Base-by-base conservation (phyloP, 2,329 filamentous ascomycete species). In the Neofusicoccum sp. region DNA sequence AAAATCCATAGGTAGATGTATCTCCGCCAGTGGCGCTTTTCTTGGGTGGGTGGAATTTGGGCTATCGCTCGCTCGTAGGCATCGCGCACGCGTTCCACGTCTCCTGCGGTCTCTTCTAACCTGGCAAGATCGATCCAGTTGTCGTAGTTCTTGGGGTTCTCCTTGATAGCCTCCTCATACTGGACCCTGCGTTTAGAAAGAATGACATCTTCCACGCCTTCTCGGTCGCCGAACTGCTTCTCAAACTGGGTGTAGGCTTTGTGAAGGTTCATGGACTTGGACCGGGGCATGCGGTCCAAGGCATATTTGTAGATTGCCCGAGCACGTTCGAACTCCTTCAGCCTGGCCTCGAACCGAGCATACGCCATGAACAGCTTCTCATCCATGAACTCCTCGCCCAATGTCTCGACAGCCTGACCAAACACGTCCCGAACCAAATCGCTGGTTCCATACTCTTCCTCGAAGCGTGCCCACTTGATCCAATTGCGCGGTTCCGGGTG, bases 1-100 rank as follows among this genome's bases (percentile, higher is more conserved):
- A 98, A 97, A 44, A 98, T 86, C 91, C 93, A 99, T 1, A 99
- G 84, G 72, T 98, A 99, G 63, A 99, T 96, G 75, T 99, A 99
- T 36, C 95, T 84, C 66, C 95, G 85, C 95, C 95, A 99, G 74
- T 98, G 93, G 48, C 95, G 86, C 80, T 99, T 99, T 74, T 98
- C 95, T 68, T 96, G 90, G 20, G 92, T 96, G 0, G 95, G 93
- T 2, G 95, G 95, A 12, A 98, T 86, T 71, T 99, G 93, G 4
- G 95, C 92, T 67, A 99, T 96, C 1, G 95, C 95, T 68, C 92
- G 86, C 76, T 99, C 95, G 76, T 98, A 99, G 12, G 96, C 87
- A 66, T 99, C 95, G 34, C 95, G 86, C 1, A 96, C 88, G 43
- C 90, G 86, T 65, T 96, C 92, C 0, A 85, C 78, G 71, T 97